phyloP scores from a whole-genome alignment of 2,329 filamentous ascomycete species.

The Catunica adiposa region DNA sequence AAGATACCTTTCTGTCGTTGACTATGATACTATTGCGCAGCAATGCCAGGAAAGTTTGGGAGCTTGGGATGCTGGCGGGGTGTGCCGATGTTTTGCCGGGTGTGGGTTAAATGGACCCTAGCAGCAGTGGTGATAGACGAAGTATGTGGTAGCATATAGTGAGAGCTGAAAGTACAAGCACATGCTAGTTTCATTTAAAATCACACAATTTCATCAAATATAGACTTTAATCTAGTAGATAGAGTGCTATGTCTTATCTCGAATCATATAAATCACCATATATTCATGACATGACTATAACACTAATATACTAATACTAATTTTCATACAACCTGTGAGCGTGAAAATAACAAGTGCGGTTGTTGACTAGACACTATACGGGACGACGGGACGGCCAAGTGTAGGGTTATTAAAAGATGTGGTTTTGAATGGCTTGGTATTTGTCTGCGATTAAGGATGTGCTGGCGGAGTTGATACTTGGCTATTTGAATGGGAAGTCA shows the following conservation, averaged over 20 bases:
- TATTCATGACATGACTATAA: no score
- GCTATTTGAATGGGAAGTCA: conserved; percentile 54
- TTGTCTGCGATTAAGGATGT: conserved; percentile 59
- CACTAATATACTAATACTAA: no score
- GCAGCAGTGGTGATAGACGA: neutral
- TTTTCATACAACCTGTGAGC: no score
- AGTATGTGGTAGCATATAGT: no score
- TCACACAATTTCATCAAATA: neutral
- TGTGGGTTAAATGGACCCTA: neutral
- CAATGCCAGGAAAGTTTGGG: neutral
- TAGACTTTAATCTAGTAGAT: no score
- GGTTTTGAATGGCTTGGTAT: conserved; percentile 36
- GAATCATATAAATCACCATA: no score
- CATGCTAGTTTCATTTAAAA: no score
- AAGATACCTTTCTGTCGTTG: neutral
- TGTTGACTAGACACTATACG: conserved; percentile 47
- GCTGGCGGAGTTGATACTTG: conserved; percentile 57
- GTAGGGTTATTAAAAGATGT: conserved; percentile 35
- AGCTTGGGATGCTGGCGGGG: neutral
- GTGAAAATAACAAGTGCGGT: conserved; percentile 12
- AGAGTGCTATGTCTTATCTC: no score
- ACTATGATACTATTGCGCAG: neutral
- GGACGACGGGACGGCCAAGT: conserved; percentile 33
- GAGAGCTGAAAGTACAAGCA: no score
- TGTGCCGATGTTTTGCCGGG: neutral